Conservation (phyloP, 192 early-diverging fungal genomes). For the Rhizophagus sp. region DNA sequence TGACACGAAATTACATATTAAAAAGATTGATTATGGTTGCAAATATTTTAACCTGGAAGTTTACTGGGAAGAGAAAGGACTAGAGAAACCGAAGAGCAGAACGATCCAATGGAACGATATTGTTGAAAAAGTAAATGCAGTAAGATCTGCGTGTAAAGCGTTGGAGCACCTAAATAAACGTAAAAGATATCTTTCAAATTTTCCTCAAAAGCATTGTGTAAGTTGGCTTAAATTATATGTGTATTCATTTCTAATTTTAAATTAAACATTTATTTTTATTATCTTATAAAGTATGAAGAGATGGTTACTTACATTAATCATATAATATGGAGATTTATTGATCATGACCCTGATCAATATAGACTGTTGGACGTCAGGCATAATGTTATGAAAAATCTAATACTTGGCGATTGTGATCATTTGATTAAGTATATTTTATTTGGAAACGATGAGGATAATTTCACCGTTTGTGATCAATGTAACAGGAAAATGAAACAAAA, state of each 20-base stretch:
- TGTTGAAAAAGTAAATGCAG: not conserved
- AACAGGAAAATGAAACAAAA: not conserved
- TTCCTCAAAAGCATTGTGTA: not conserved
- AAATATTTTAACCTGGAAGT: not conserved
- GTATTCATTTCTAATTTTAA: not conserved
- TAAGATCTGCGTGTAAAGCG: not conserved
- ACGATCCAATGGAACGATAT: not conserved
- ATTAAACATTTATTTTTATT: not conserved
- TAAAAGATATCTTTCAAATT: not conserved
- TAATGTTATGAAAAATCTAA: not conserved
- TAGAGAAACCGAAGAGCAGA: not conserved
- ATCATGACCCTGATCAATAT: not conserved
- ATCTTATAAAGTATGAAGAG: not conserved
- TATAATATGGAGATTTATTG: not conserved
- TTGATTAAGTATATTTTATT: not conserved
- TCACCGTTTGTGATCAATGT: not conserved
- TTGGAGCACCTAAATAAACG: not conserved
- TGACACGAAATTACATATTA: not conserved
- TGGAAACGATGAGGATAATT: not conserved
- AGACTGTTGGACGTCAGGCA: not conserved
- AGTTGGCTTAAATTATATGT: not conserved
- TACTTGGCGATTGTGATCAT: not conserved
- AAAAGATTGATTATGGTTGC: not conserved
- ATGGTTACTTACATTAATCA: not conserved
- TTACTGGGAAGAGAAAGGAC: not conserved